Percentiles rank a stretch among this genome's conserved stretches.
Evolutionary conservation across 1,284 basidiomycete genomes (phyloP).

Genomic region (Waitea zeae): DNA sequence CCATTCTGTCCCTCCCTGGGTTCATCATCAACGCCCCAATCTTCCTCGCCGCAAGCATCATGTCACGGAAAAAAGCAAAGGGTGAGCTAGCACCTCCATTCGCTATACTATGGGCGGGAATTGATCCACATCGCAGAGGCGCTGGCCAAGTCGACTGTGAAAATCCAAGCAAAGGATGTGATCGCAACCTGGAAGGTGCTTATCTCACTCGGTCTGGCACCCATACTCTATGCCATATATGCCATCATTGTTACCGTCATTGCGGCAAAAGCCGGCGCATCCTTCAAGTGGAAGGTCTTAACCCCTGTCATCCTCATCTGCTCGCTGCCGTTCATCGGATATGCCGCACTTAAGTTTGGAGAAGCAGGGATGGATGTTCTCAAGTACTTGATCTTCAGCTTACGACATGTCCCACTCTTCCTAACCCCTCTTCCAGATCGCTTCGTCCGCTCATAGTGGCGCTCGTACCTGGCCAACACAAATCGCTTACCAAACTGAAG

Average conservation of each 20-base stretch:
- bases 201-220: conserved; percentile 83
- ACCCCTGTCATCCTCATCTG: conserved; percentile 72
- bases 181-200: conserved; percentile 97
- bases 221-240: conserved; percentile 77
- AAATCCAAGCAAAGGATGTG: conserved; percentile 90
- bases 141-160: conserved; percentile 89
- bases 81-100: conserved; percentile 27
- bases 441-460: conserved; percentile 85
- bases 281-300: conserved; percentile 50
- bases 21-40: conserved; percentile 93
- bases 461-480: conserved; percentile 82
- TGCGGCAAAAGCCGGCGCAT: conserved; percentile 50
- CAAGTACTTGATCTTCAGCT: conserved; percentile 52
- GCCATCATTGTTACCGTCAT: conserved; percentile 67
- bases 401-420: conserved; percentile 7
- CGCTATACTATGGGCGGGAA: neutral
- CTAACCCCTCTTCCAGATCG: conserved; percentile 34
- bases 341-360: conserved; percentile 93
- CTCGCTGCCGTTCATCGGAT: conserved; percentile 78
- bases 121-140: conserved; percentile 55
- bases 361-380: conserved; percentile 98
- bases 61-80: conserved; percentile 85
- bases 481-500: conserved; percentile 69
- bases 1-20: conserved; percentile 80
- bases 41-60: conserved; percentile 83